Percentiles rank a stretch among this genome's conserved stretches.
phyloP scores from a whole-genome alignment of 345 rosid species.

The Brassica incana region DNA sequence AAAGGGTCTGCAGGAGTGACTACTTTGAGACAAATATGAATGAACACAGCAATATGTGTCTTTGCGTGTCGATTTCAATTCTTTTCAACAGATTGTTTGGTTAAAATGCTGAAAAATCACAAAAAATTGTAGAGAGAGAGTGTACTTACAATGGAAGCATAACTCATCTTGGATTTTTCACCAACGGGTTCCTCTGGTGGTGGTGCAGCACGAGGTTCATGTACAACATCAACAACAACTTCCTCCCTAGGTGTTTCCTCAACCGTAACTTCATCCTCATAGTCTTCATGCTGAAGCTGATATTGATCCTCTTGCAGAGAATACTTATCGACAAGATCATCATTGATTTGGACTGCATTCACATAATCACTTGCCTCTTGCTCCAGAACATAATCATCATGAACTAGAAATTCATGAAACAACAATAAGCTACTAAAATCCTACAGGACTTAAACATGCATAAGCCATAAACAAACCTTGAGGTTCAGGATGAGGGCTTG shows the following conservation, averaged over 20 bases:
- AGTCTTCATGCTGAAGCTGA: slow-evolving; percentile 62
- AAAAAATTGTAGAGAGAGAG: background rate
- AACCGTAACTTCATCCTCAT: slow-evolving; percentile 53
- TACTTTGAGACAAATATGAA: background rate
- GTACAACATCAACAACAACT: slow-evolving; percentile 47
- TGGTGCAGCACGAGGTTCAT: slow-evolving; percentile 44
- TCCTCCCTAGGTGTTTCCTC: slow-evolving; percentile 70
- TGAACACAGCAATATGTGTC: background rate
- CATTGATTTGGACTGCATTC: slow-evolving; percentile 65
- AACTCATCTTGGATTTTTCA: slow-evolving; percentile 75
- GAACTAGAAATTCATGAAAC: slow-evolving; percentile 43
- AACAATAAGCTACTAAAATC: background rate
- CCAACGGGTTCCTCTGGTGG: slow-evolving; percentile 61
- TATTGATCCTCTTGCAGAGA: slow-evolving; percentile 54
- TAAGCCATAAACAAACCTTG: slow-evolving; percentile 51
- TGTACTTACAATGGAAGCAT: slow-evolving; percentile 82
- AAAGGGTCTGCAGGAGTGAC: background rate
- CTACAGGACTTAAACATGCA: background rate
- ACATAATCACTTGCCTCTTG: slow-evolving; percentile 78
- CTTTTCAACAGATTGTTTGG: background rate
- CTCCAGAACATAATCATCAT: slow-evolving; percentile 72
- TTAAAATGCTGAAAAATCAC: background rate
- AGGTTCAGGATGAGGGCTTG: slow-evolving; percentile 57
- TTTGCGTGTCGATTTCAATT: background rate
- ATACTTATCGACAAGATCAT: slow-evolving; percentile 65